Evolutionary conservation across 2,329 filamentous ascomycete genomes (phyloP).

Genomic region (Tolypocladium guangdongense): DNA sequence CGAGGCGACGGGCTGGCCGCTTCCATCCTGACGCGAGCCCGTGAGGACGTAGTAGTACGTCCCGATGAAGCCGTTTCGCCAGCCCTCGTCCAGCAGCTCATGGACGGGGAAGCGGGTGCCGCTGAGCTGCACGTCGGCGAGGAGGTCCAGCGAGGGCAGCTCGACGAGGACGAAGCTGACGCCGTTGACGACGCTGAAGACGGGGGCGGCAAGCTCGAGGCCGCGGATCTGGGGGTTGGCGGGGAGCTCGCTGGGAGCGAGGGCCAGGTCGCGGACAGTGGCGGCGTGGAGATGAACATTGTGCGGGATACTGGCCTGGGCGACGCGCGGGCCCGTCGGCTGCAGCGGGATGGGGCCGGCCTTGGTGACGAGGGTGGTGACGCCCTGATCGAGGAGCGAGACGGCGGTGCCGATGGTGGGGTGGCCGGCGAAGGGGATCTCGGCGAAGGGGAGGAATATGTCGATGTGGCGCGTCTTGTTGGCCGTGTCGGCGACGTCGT

Average conservation of each 20-base stretch:
- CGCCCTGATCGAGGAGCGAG: constrained; percentile 29
- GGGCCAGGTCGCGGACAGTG: constrained; percentile 22
- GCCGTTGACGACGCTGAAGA: constrained; percentile 58
- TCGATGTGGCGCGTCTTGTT: constrained; percentile 33
- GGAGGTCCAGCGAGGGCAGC: constrained; percentile 47
- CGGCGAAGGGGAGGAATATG: constrained; percentile 44
- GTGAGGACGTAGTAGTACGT: constrained; percentile 49
- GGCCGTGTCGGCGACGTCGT: constrained; percentile 27
- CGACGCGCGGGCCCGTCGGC: constrained; percentile 27
- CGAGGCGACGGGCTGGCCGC: constrained; percentile 14
- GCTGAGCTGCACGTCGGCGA: constrained; percentile 30
- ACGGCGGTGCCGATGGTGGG: constrained; percentile 47
- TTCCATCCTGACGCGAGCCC: constrained; percentile 15
- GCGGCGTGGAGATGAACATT: constrained; percentile 49
- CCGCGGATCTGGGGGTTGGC: constrained; percentile 16
- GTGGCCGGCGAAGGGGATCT: constrained; percentile 53
- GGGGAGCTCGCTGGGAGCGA: constrained; percentile 16
- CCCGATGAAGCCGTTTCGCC: constrained; percentile 40
- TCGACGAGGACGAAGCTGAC: constrained; percentile 62
- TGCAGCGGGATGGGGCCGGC: constrained; percentile 43
- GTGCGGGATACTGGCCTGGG: constrained; percentile 56
- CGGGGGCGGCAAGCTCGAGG: constrained; percentile 31
- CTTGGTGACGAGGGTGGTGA: constrained; percentile 38
- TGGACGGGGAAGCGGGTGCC: constrained; percentile 20
- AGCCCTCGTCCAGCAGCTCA: constrained; percentile 40